Evolutionary conservation across 306 rosid species (phyloP).

Genomic region (Myrica gale): DNA sequence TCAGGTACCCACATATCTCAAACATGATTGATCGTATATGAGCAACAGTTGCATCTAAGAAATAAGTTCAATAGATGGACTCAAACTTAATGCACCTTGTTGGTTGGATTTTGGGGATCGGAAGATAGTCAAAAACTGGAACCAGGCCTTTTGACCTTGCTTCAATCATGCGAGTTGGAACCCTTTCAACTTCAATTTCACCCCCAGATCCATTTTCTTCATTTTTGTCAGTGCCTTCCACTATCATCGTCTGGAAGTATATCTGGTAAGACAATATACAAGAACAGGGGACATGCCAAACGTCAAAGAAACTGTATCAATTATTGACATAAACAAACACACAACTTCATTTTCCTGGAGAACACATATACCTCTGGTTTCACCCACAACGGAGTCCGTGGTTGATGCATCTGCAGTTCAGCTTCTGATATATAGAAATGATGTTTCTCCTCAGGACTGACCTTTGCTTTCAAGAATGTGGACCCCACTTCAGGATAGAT

Average conservation of each 20-base stretch:
- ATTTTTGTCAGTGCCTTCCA: constrained; percentile 48
- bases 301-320: constrained; percentile 17
- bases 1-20: not conserved
- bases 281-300: constrained; percentile 12
- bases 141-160: constrained; percentile 73
- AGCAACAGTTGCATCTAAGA: not conserved
- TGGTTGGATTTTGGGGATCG: constrained; percentile 46
- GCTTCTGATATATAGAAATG: constrained; percentile 92
- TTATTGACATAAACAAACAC: constrained; percentile 2
- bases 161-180: constrained; percentile 63
- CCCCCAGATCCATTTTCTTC: constrained; percentile 52
- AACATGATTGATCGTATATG: not conserved
- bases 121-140: constrained; percentile 71
- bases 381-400: constrained; percentile 67
- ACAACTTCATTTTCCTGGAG: constrained; percentile 8
- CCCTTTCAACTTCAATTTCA: constrained; percentile 77
- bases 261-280: constrained; percentile 52
- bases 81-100: constrained; percentile 47
- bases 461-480: constrained; percentile 39
- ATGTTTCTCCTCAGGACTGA: constrained; percentile 51
- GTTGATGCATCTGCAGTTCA: constrained; percentile 84
- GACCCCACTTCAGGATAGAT: constrained; percentile 44
- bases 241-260: constrained; percentile 64
- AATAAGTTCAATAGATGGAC: constrained; percentile 14
- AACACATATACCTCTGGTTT: constrained; percentile 69